Evolutionary conservation across 345 rosid species (phyloP), one percentile per base, ranked within the genome.

Genomic region (Eutrema heterophyllum): DNA sequence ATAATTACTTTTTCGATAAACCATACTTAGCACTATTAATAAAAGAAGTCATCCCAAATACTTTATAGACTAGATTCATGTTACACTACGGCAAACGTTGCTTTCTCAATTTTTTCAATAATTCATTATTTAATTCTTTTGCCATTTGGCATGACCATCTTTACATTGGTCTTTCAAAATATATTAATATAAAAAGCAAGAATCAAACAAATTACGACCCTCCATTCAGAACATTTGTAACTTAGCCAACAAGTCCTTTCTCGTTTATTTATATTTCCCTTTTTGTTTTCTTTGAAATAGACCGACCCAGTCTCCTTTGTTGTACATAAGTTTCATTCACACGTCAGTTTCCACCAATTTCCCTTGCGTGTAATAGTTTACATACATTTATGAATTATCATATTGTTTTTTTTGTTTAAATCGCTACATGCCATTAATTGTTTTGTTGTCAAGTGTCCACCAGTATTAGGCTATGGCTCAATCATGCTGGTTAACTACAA

Each of bases 201-300:
- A 63, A 33, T 5, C 70, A 36, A 73, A 73, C 58, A 45, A 65
- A 7, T 65, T 32, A 49, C 35, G 6, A 66, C 67, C 72, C 51
- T 66, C 36, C 78, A 57, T 57, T 74, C 7, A 64, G 72, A 57
- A 74, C 46, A 60, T 73, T 73, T 66, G 36, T 57, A 18, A 30
- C 72, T 29, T 74, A 26, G 72, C 66, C 78, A 66, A 67, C 45
- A 74, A 74, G 67, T 74, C 33, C 53, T 67, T 74, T 68, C 35
- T 64, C 40, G 10, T 54, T 36, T 9, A 29, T 6, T 62, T 41
- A 43, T 30, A 13, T 29, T 18, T 16, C 7, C 1, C 7, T 4
- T 61, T 52, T 32, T 14, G 6, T 64, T 73, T 73, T 44, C 60
- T 66, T 67, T 36, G 44, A 67, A 59, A 49, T 48, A 67, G 45